Evolutionary conservation across 1,284 basidiomycete genomes (phyloP), one percentile per base, ranked within the genome.

Genomic region (Pterula multifida): DNA sequence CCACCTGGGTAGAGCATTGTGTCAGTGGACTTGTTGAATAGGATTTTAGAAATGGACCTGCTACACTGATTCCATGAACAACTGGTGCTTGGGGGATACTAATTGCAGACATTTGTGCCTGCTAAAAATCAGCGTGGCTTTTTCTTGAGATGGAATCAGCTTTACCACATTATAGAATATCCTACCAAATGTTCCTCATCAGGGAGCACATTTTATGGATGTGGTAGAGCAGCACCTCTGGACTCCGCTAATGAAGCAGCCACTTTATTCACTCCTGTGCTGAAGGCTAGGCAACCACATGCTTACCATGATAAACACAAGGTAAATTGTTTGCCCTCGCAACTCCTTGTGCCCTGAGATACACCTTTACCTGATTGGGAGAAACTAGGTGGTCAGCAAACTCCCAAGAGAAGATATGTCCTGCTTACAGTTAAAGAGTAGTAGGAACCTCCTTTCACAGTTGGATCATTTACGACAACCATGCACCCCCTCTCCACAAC

Each of bases 131-230:
- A 42, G 28, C 39, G 45, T 13, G 36, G 26, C 9, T 42, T 42
- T 4, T 19, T 6, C 9, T 11, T 17, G 26, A 48, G 48, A 28
- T 42, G 51, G 42, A 45, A 3, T 17, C 12, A 35, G 50, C 57
- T 68, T 52, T 53, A 86, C 91, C 90, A 95, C 96, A 61, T 97
- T 96, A 65, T 93, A 96, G 67, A 97, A 97, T 63, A 97, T 96
- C 12, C 92, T 77, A 6, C 93, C 93, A 61, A 97, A 65, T 97
- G 91, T 59, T 95, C 85, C 61, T 81, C 85, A 68, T 92, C 90
- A 6, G 88, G 88, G 63, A 91, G 92, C 3, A 91, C 91, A 61
- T 94, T 89, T 1, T 91, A 86, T 68, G 97, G 93, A 65, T 90
- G 81, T 0, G 93, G 93, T 45, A 97, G 71, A 1, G 92, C 91